Conservation (phyloP, 2,329 filamentous ascomycete genomes). For the Magnaporthiopsis poae region DNA sequence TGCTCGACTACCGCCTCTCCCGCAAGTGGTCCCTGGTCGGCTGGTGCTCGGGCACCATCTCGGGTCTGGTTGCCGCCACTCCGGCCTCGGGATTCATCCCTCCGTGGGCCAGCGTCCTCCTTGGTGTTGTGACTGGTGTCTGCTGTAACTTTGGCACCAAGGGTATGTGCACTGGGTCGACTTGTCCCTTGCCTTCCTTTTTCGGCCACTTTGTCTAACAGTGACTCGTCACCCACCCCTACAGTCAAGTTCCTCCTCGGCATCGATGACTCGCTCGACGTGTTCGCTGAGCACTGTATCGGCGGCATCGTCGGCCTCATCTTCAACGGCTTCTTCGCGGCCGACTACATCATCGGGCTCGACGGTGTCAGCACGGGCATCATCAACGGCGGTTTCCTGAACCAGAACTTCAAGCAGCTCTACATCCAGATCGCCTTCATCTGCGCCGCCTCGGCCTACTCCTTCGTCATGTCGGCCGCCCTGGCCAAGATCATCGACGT, state of each 20-base stretch:
- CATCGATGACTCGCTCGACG: constrained; percentile 63
- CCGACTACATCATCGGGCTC: constrained; percentile 60
- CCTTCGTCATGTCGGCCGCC: constrained; percentile 63
- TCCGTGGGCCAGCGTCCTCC: constrained; percentile 56
- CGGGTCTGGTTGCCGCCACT: constrained; percentile 60
- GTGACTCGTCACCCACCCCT: background rate
- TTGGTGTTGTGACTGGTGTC: constrained; percentile 57
- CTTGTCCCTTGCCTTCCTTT: background rate
- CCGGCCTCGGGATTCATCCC: constrained; percentile 60
- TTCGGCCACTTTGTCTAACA: background rate
- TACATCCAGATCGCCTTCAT: constrained; percentile 77
- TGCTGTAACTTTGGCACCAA: constrained; percentile 61
- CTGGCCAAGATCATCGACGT: constrained; percentile 67
- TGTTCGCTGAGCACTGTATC: constrained; percentile 62
- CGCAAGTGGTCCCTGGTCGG: constrained; percentile 82
- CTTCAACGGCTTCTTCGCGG: constrained; percentile 65
- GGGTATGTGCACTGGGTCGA: constrained; percentile 14
- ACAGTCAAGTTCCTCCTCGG: constrained; percentile 47
- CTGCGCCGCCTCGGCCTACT: constrained; percentile 53
- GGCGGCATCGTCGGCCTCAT: constrained; percentile 60
- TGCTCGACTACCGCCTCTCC: constrained; percentile 89
- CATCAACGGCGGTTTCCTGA: constrained; percentile 58
- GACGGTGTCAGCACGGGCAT: constrained; percentile 65
- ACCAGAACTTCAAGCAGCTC: constrained; percentile 63
- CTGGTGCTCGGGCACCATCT: constrained; percentile 63